Conservation (phyloP, 495 filamentous ascomycete species). For the Bacidia gigantensis region DNA sequence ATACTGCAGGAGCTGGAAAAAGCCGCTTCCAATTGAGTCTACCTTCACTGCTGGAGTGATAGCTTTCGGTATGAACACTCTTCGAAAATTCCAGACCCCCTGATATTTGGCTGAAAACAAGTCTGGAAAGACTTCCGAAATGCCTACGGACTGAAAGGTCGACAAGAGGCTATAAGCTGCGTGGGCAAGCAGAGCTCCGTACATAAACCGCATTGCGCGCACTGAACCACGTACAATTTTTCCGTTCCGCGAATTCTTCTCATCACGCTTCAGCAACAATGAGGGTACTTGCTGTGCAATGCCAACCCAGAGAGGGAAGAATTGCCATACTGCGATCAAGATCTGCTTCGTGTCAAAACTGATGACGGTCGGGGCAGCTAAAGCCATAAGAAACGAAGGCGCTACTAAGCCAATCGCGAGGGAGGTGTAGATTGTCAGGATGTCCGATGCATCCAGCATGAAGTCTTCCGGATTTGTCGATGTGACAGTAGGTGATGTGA, state of each 20-base stretch:
- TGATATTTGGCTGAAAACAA: slow-evolving; percentile 25
- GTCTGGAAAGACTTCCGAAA: slow-evolving; percentile 25
- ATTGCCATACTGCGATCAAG: slow-evolving; percentile 46
- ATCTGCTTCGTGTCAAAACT: slow-evolving; percentile 38
- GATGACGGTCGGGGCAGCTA: slow-evolving; percentile 35
- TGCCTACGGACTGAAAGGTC: slow-evolving; percentile 31
- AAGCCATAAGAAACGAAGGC: slow-evolving; percentile 36
- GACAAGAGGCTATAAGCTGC: slow-evolving; percentile 36
- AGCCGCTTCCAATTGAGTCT: slow-evolving; percentile 32
- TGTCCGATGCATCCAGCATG: slow-evolving; percentile 32
- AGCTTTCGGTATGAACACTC: slow-evolving; percentile 29
- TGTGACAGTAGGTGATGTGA: slow-evolving; percentile 36
- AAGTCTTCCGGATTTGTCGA: slow-evolving; percentile 30
- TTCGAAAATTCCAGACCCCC: slow-evolving; percentile 25
- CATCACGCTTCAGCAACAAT: slow-evolving; percentile 21
- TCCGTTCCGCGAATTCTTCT: slow-evolving; percentile 19
- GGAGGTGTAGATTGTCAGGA: slow-evolving; percentile 33
- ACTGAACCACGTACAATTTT: slow-evolving; percentile 20
- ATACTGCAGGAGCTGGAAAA: slow-evolving; percentile 42
- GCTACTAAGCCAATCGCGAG: slow-evolving; percentile 37
- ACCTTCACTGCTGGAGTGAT: slow-evolving; percentile 27
- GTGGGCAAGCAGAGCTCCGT: slow-evolving; percentile 37
- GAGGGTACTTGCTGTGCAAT: slow-evolving; percentile 26
- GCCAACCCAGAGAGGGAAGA: slow-evolving; percentile 36
- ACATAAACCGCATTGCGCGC: slow-evolving; percentile 34